These are phyloP conservation scores for Encephalitozoon hellem DNA, from an alignment of 371 early-diverging fungal species.

Conservation along the genomic window DNA sequence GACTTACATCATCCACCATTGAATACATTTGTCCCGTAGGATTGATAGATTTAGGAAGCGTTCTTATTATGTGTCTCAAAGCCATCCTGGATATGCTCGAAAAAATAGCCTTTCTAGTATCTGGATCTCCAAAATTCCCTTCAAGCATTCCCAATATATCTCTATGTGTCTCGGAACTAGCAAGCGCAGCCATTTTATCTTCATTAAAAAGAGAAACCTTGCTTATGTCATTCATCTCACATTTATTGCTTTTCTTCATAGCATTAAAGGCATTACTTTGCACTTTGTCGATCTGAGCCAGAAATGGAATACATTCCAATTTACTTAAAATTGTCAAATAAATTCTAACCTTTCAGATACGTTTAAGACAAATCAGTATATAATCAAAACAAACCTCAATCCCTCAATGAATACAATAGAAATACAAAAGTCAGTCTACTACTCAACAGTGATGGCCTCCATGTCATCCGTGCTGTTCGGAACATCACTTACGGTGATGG, in stretches of 20 bases:
- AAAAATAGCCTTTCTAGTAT: not conserved
- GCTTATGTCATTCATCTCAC: not conserved
- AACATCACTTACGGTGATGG: conserved; percentile 5
- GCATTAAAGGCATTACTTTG: not conserved
- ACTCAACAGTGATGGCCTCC: not conserved
- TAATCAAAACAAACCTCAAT: not conserved
- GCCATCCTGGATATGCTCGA: not conserved
- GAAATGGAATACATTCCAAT: not conserved
- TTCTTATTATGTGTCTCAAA: not conserved
- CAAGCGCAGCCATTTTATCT: not conserved
- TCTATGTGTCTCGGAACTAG: not conserved
- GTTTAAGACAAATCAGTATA: too few relatives aligned
- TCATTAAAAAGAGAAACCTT: not conserved
- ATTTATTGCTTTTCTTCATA: not conserved
- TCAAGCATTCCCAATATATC: not conserved
- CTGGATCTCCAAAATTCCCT: not conserved
- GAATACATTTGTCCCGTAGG: not conserved
- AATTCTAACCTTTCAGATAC: too few relatives aligned
- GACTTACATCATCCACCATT: not conserved
- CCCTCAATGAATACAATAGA: not conserved
- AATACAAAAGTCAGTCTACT: not conserved
- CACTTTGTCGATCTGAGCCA: not conserved
- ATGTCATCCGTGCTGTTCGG: conserved; percentile 25
- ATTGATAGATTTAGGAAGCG: not conserved
- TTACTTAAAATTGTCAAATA: too few relatives aligned